These are phyloP conservation scores for Nakataea oryzae DNA, from an alignment of 2,329 filamentous ascomycete species.

Conservation along the genomic window DNA sequence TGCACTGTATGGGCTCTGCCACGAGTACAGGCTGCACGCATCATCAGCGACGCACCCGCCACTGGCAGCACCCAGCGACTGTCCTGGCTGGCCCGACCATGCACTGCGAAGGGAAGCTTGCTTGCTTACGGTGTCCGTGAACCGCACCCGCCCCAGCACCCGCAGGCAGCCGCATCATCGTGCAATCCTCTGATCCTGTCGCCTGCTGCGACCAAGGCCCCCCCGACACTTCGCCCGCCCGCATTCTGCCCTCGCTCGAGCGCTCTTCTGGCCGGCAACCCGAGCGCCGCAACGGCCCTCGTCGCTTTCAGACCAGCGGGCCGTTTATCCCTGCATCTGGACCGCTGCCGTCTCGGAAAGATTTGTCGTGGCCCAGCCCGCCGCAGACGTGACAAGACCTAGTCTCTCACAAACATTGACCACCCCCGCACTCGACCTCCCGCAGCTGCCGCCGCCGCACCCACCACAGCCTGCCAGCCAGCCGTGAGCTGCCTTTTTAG, in stretches of 20 bases:
- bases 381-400: neutral
- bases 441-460: neutral
- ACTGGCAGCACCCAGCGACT: neutral
- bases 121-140: neutral
- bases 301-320: neutral
- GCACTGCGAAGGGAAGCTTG: neutral
- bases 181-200: neutral
- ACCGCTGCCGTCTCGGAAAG: neutral
- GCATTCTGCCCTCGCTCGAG: neutral
- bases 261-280: neutral
- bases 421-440: neutral
- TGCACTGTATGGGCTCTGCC: neutral
- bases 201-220: too few species aligned
- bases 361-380: neutral
- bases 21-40: neutral
- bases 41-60: neutral
- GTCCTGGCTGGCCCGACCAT: neutral
- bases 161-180: neutral
- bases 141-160: too few species aligned
- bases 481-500: neutral
- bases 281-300: neutral
- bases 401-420: neutral
- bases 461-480: neutral
- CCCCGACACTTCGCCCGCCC: neutral
- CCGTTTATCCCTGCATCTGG: neutral